These are phyloP conservation scores for Coemansia sp. DNA, from an alignment of 192 early-diverging fungal species.

Conservation along the genomic window DNA sequence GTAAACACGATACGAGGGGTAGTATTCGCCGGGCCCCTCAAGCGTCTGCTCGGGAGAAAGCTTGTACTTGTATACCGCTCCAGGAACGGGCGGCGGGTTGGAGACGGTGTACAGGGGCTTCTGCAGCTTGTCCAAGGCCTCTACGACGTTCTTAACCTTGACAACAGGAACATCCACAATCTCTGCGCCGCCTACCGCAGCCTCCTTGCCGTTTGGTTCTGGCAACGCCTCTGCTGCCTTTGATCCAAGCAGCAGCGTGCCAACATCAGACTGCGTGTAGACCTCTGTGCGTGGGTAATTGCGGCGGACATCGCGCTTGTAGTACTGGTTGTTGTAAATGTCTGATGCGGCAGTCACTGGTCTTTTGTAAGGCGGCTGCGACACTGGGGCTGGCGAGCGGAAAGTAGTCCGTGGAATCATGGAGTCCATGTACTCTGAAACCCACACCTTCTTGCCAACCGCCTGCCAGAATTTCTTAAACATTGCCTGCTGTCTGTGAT, in stretches of 20 bases:
- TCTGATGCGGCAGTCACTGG: constrained; percentile 61
- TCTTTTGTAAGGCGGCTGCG: constrained; percentile 59
- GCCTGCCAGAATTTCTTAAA: constrained; percentile 53
- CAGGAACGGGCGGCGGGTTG: constrained; percentile 62
- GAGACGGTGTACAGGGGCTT: constrained; percentile 56
- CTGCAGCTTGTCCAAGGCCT: constrained; percentile 54
- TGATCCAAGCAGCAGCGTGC: constrained; percentile 56
- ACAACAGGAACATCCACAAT: constrained; percentile 19
- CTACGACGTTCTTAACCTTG: constrained; percentile 45
- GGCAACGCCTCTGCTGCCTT: constrained; percentile 18
- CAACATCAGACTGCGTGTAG: constrained; percentile 78
- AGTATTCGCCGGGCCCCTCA: constrained; percentile 54
- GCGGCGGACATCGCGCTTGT: constrained; percentile 84
- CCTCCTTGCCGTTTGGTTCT: constrained; percentile 8
- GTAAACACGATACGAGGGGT: constrained; percentile 54
- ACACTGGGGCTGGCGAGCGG: constrained; percentile 66
- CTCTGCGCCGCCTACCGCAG: constrained; percentile 6
- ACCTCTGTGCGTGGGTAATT: constrained; percentile 86
- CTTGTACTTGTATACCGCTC: constrained; percentile 52
- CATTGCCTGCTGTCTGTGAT: constrained; percentile 17
- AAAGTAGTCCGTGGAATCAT: constrained; percentile 67
- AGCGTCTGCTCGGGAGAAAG: constrained; percentile 43
- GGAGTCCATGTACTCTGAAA: constrained; percentile 62
- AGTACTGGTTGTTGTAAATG: constrained; percentile 87
- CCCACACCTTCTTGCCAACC: constrained; percentile 49